Evolutionary conservation across 148 eudicot species (phyloP).

Genomic region (Oxyria digyna): DNA sequence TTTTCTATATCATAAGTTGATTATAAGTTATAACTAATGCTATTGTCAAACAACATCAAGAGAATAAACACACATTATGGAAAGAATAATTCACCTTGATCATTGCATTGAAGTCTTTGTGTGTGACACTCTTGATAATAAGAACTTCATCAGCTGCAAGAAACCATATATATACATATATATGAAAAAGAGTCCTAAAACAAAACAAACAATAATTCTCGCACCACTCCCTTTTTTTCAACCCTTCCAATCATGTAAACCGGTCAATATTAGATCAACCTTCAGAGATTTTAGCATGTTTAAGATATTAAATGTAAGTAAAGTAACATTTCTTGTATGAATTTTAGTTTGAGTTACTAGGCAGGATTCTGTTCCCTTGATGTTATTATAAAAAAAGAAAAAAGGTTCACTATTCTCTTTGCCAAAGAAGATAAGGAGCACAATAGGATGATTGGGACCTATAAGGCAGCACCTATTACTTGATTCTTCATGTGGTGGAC

Average conservation of each 20-base stretch:
- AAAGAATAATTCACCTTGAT: conserved; percentile 55
- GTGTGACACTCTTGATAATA: conserved; percentile 88
- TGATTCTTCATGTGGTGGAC: not conserved
- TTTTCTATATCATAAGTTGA: not conserved
- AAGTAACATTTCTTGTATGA: not conserved
- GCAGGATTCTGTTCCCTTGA: not conserved
- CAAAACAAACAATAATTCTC: not conserved
- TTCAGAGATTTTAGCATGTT: not conserved
- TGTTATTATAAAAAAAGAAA: not conserved
- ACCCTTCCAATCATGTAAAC: not conserved
- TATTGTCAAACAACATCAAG: not conserved
- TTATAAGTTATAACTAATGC: not conserved
- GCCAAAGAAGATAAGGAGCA: not conserved
- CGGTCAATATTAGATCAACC: not conserved
- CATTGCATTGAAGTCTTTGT: conserved; percentile 81
- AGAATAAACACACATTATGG: not conserved
- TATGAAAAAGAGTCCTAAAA: not conserved
- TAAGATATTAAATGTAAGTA: too few relatives aligned
- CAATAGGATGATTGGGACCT: not conserved
- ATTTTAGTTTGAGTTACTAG: not conserved
- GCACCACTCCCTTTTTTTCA: not conserved
- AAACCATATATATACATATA: conserved; percentile 3
- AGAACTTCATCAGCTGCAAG: conserved; percentile 87
- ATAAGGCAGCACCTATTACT: not conserved
- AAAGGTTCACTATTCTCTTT: not conserved